These are phyloP conservation scores for Chloris gayana DNA, from an alignment of 176 grass and related monocot genomes.

Conservation along the genomic window DNA sequence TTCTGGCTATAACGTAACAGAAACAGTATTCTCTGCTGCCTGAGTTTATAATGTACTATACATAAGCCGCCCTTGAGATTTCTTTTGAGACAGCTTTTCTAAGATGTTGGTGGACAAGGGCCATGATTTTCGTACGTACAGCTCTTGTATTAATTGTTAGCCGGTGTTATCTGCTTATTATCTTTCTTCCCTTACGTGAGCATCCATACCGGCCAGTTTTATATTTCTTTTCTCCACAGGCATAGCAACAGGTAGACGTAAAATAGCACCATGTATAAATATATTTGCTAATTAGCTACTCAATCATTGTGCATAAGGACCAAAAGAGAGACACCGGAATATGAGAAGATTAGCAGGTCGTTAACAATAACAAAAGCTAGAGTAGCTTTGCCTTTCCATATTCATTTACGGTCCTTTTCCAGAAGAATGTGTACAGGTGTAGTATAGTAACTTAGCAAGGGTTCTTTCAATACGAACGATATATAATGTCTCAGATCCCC, in stretches of 20 bases:
- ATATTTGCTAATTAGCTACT: neutral
- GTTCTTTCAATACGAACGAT: no score
- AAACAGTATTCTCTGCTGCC: neutral
- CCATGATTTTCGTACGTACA: conserved; percentile 1
- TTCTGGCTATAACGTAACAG: neutral
- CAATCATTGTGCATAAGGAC: neutral
- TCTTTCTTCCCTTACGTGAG: neutral
- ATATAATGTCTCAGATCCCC: no score
- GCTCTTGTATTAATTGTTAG: no score
- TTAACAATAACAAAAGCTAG: conserved; percentile 6
- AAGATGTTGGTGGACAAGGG: neutral
- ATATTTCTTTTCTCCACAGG: neutral
- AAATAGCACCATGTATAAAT: neutral
- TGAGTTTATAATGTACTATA: neutral
- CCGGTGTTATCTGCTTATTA: neutral
- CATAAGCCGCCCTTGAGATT: neutral
- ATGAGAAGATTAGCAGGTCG: neutral
- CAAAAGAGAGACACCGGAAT: conserved; percentile 4
- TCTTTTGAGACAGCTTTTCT: neutral
- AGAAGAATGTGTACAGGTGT: neutral
- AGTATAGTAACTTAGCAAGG: no score
- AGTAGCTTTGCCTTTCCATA: neutral
- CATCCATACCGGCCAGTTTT: neutral
- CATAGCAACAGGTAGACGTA: neutral
- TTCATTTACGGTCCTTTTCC: neutral